These are phyloP conservation scores for Grifola frondosa DNA, from an alignment of 1,284 basidiomycete genomes.

Conservation along the genomic window DNA sequence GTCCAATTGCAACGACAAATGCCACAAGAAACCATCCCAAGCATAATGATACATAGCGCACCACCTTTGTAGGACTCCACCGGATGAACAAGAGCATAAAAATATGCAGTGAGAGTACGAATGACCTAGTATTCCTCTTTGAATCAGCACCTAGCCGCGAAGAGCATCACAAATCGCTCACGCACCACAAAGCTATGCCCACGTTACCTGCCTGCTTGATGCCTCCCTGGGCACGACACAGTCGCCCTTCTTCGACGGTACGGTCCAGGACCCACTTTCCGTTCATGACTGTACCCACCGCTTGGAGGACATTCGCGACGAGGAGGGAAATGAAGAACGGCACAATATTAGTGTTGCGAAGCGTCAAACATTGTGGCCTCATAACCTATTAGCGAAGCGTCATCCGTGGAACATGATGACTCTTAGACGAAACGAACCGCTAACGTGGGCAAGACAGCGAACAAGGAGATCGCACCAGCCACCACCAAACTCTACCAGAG, in stretches of 20 bases:
- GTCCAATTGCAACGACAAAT: constrained; percentile 38
- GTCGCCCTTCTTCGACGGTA: constrained; percentile 32
- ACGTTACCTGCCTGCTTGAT: constrained; percentile 46
- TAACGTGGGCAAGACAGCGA: constrained; percentile 24
- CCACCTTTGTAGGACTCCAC: constrained; percentile 19
- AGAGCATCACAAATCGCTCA: neutral
- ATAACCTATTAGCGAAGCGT: constrained; percentile 17
- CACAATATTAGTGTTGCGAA: constrained; percentile 31
- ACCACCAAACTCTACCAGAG: constrained; percentile 23
- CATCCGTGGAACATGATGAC: neutral
- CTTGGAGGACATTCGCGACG: constrained; percentile 42
- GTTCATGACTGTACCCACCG: constrained; percentile 40
- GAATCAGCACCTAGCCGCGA: neutral
- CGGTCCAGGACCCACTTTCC: constrained; percentile 39
- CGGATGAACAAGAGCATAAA: constrained; percentile 45
- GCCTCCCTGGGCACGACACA: constrained; percentile 43
- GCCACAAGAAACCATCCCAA: constrained; percentile 37
- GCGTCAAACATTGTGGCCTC: constrained; percentile 16
- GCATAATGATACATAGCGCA: constrained; percentile 29
- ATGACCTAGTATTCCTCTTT: constrained; percentile 31
- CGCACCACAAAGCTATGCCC: constrained; percentile 40
- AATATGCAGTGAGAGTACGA: constrained; percentile 39
- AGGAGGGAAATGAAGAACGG: constrained; percentile 40
- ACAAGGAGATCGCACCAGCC: constrained; percentile 26
- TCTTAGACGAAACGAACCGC: constrained; percentile 14